These are phyloP conservation scores for Verbena officinalis DNA, from an alignment of 257 asterid species.

Conservation along the genomic window DNA sequence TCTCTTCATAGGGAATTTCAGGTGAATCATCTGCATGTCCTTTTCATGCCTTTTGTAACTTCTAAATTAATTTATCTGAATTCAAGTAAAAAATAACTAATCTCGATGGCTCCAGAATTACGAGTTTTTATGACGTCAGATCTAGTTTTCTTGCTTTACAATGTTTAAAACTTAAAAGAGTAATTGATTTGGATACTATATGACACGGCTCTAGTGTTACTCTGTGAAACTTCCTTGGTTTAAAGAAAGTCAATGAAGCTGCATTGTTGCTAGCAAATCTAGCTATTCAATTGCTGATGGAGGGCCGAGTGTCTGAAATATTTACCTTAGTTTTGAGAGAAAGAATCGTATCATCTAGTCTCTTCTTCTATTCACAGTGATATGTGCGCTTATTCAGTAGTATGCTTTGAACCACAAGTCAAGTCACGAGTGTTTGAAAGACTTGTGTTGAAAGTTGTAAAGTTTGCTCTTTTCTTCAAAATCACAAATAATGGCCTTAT, in stretches of 20 bases:
- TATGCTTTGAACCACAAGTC: neutral
- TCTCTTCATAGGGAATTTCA: slow-evolving; percentile 50
- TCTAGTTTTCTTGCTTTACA: neutral
- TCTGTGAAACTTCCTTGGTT: no score
- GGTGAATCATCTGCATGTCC: slow-evolving; percentile 41
- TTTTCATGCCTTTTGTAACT: slow-evolving; percentile 15
- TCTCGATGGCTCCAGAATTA: neutral
- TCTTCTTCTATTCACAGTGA: neutral
- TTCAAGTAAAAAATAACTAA: neutral
- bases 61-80: neutral
- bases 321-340: neutral
- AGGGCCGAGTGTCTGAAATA: neutral
- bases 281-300: slow-evolving; percentile 4
- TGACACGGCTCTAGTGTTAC: no score
- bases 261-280: neutral
- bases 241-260: no score
- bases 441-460: slow-evolving; percentile 3
- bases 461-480: neutral
- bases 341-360: neutral
- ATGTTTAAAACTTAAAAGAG: neutral
- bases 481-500: neutral
- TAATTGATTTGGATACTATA: neutral
- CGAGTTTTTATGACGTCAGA: neutral
- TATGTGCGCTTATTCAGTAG: neutral
- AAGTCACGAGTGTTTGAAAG: neutral